These are phyloP conservation scores for Sophora flavescens DNA, from an alignment of 306 rosid species.

Conservation along the genomic window DNA sequence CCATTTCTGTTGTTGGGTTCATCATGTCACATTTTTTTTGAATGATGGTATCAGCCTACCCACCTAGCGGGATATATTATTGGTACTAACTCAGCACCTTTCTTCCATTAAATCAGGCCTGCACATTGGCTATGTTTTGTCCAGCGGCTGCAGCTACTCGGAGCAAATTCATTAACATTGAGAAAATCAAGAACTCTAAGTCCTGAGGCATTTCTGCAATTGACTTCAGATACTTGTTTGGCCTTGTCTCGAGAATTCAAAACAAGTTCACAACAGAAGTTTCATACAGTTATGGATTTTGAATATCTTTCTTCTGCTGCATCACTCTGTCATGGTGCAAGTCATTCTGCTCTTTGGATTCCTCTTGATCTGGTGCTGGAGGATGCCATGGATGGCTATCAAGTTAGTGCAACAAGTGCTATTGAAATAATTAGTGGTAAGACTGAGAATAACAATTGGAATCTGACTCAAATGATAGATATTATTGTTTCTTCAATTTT, in stretches of 20 bases:
- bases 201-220: slow-evolving; percentile 67
- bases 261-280: slow-evolving; percentile 75
- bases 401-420: slow-evolving; percentile 88
- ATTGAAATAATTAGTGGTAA: slow-evolving; percentile 84
- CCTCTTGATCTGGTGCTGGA: slow-evolving; percentile 93
- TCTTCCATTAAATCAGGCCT: slow-evolving; percentile 66
- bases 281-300: slow-evolving; percentile 73
- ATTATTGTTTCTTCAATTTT: slow-evolving; percentile 28
- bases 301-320: slow-evolving; percentile 83
- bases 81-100: slow-evolving; percentile 29
- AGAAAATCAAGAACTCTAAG: slow-evolving; percentile 74
- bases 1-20: too few relatives aligned
- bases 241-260: slow-evolving; percentile 69
- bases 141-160: slow-evolving; percentile 69
- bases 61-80: slow-evolving; percentile 7
- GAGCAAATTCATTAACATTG: slow-evolving; percentile 70
- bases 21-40: slow-evolving; percentile 15
- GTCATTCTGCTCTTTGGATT: slow-evolving; percentile 91
- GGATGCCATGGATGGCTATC: slow-evolving; percentile 98
- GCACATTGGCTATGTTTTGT: slow-evolving; percentile 77
- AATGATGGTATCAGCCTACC: slow-evolving; percentile 25
- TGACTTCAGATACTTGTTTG: slow-evolving; percentile 61
- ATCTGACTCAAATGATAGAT: slow-evolving; percentile 35
- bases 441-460: slow-evolving; percentile 35
- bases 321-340: slow-evolving; percentile 76